Percentiles rank a stretch among this genome's conserved stretches.
These are phyloP conservation scores for Phylloporus sp. DNA, from an alignment of 768 basidiomycete genomes.

Conservation along the genomic window DNA sequence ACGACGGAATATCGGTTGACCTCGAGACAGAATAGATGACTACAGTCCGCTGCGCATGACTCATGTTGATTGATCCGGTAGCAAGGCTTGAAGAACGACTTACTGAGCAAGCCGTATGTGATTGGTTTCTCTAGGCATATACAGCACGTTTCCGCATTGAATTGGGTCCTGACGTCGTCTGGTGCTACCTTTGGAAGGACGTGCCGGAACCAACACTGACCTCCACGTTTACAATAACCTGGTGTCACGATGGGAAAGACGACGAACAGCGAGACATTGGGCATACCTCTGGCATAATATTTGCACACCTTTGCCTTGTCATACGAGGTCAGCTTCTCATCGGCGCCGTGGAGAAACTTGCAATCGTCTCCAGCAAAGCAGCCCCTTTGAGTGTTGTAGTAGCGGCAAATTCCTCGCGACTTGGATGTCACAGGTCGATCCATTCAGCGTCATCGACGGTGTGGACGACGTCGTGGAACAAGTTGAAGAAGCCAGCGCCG, in stretches of 20 bases:
- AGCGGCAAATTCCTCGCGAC: constrained; percentile 65
- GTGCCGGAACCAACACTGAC: constrained; percentile 74
- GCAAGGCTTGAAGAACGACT: constrained; percentile 10
- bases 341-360: constrained; percentile 69
- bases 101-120: constrained; percentile 66
- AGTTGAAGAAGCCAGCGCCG: neutral
- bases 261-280: neutral
- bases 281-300: constrained; percentile 56
- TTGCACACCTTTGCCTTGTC: constrained; percentile 68
- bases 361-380: constrained; percentile 65
- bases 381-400: constrained; percentile 57
- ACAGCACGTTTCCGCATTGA: constrained; percentile 52
- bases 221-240: constrained; percentile 72
- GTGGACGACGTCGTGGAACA: constrained; percentile 2
- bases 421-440: constrained; percentile 64
- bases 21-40: constrained; percentile 70
- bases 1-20: constrained; percentile 34
- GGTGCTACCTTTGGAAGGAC: constrained; percentile 22
- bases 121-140: constrained; percentile 73
- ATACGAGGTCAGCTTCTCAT: constrained; percentile 54
- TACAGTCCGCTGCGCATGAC: constrained; percentile 52
- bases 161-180: constrained; percentile 22
- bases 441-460: constrained; percentile 29
- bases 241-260: neutral
- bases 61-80: constrained; percentile 3